Evolutionary conservation across 129 eudicot genomes (phyloP).

Genomic region (Chrysanthemum makinoi): DNA sequence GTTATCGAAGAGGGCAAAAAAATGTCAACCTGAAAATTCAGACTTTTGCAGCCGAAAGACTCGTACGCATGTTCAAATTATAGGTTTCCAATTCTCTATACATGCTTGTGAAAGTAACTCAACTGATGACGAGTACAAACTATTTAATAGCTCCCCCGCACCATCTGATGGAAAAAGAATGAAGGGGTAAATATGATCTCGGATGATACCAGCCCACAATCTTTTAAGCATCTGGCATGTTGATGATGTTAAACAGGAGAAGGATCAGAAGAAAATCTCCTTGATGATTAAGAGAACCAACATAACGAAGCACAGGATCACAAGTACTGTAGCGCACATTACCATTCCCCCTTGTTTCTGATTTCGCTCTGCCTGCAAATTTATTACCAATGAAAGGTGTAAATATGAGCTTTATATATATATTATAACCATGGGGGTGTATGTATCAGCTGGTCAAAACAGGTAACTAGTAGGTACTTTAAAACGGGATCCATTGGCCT

Average conservation of each 20-base stretch:
- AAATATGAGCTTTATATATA: no score
- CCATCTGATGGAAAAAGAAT: neutral
- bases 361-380: conserved; percentile 73
- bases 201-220: neutral
- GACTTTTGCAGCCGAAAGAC: neutral
- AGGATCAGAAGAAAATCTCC: conserved; percentile 47
- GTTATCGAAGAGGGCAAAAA: conserved; percentile 8
- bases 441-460: no score
- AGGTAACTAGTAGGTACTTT: no score
- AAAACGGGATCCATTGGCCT: no score
- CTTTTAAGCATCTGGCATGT: conserved; percentile 12
- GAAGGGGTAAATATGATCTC: neutral
- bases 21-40: neutral
- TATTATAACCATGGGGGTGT: no score
- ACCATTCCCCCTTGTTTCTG: conserved; percentile 89
- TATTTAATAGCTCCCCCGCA: neutral
- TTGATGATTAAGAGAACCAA: conserved; percentile 69
- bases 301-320: conserved; percentile 84
- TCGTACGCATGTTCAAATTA: neutral
- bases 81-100: neutral
- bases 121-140: neutral
- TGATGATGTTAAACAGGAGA: conserved; percentile 10
- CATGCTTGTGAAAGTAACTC: no score
- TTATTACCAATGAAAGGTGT: neutral
- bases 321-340: conserved; percentile 72